These are phyloP conservation scores for Mrakia blollopis DNA, from an alignment of 768 basidiomycete species.

Conservation along the genomic window DNA sequence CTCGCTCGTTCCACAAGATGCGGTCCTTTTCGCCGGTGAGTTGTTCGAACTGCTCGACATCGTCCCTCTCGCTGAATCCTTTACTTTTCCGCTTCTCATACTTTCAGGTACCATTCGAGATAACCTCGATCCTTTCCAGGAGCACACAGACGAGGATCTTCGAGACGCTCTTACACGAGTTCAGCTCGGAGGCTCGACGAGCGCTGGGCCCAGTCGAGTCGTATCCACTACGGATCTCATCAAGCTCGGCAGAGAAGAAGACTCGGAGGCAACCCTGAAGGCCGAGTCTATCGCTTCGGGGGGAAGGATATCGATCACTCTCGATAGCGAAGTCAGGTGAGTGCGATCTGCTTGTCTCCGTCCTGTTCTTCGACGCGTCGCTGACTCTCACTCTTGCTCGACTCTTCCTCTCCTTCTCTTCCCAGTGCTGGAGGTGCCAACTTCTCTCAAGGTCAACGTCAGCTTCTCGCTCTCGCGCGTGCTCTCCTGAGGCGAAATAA, in stretches of 20 bases:
- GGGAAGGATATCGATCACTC: not conserved
- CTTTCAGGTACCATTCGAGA: conserved; percentile 35
- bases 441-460: conserved; percentile 87
- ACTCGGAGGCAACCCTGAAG: not conserved
- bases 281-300: not conserved
- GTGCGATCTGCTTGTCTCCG: not conserved
- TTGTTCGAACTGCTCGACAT: not conserved
- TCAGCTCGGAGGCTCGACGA: conserved; percentile 51
- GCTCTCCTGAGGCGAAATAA: conserved; percentile 29
- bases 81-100: not conserved
- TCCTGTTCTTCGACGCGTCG: not conserved
- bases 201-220: not conserved
- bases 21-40: conserved; percentile 46
- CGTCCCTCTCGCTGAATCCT: not conserved
- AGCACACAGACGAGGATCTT: conserved; percentile 74
- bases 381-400: not conserved
- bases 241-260: not conserved
- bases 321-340: conserved; percentile 56
- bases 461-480: conserved; percentile 47
- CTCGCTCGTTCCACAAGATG: conserved; percentile 49
- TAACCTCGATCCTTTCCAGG: conserved; percentile 50
- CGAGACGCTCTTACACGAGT: conserved; percentile 75
- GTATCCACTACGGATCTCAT: conserved; percentile 1
- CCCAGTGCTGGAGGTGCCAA: conserved; percentile 66
- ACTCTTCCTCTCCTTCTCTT: not conserved